Percentiles rank a stretch among this genome's conserved stretches.
These are phyloP conservation scores for Tolypocladium amazonense DNA, from an alignment of 2,329 filamentous ascomycete species.

Conservation along the genomic window DNA sequence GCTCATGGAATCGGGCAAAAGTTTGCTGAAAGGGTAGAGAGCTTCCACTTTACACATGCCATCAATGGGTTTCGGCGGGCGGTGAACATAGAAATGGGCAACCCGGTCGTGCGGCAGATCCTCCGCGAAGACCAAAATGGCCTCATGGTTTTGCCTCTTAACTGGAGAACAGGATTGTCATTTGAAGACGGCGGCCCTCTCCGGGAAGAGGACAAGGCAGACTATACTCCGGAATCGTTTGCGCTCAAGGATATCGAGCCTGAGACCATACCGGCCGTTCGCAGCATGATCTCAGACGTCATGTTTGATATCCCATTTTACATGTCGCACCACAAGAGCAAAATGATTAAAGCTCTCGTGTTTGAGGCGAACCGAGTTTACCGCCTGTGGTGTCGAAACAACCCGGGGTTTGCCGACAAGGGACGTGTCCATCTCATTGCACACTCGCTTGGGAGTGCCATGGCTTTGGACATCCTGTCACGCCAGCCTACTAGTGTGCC, in stretches of 20 bases:
- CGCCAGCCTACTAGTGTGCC: constrained; percentile 71
- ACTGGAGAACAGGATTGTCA: constrained; percentile 83
- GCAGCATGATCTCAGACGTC: constrained; percentile 88
- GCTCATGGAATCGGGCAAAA: constrained; percentile 97
- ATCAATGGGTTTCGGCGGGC: constrained; percentile 84
- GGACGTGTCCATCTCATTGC: constrained; percentile 88
- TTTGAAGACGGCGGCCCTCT: constrained; percentile 69
- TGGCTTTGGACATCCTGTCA: constrained; percentile 86
- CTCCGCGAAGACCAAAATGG: constrained; percentile 71
- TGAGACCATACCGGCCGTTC: constrained; percentile 79
- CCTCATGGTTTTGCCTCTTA: constrained; percentile 88
- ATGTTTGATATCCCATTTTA: constrained; percentile 99
- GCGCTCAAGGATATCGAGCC: constrained; percentile 83
- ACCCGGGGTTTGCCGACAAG: constrained; percentile 68
- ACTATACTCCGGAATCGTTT: constrained; percentile 49
- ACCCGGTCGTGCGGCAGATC: constrained; percentile 60
- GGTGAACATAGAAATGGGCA: constrained; percentile 74
- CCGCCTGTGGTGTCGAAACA: constrained; percentile 86
- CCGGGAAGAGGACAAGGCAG: constrained; percentile 39
- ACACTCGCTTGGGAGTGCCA: constrained; percentile 87
- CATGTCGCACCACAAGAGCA: constrained; percentile 88
- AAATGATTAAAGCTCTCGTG: constrained; percentile 85
- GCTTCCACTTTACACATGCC: constrained; percentile 93
- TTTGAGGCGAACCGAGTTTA: constrained; percentile 94
- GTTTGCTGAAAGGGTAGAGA: constrained; percentile 86